Evolutionary conservation across 495 filamentous ascomycete species (phyloP).

Genomic region (Oidiodendron maius): DNA sequence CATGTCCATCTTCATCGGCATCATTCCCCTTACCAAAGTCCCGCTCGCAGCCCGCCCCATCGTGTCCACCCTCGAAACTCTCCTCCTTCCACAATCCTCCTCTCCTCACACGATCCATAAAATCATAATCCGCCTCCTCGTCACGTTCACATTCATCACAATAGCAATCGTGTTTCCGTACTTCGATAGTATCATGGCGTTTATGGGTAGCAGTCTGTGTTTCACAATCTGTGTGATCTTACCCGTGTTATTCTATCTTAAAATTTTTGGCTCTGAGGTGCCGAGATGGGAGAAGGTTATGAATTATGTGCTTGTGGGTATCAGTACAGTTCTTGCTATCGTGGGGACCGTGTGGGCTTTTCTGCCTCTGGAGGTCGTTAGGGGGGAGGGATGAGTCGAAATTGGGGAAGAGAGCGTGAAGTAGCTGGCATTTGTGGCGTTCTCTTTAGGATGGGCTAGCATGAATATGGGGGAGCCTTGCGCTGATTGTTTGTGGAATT

Average conservation of each 20-base stretch:
- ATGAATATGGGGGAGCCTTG: no score
- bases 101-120: conserved; percentile 57
- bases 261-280: conserved; percentile 83
- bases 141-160: conserved; percentile 53
- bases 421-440: no score
- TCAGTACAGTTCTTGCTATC: conserved; percentile 62
- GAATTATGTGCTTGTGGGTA: conserved; percentile 62
- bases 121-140: conserved; percentile 52
- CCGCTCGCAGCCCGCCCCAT: conserved; percentile 89
- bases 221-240: conserved; percentile 92
- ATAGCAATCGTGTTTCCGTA: conserved; percentile 76
- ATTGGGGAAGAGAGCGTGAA: no score
- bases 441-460: no score
- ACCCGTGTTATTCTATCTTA: conserved; percentile 84
- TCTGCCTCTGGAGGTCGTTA: no score
- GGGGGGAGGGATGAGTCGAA: no score
- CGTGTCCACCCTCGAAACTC: conserved; percentile 73
- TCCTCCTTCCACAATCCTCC: conserved; percentile 56
- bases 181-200: conserved; percentile 92
- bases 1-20: conserved; percentile 78
- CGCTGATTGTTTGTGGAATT: no score
- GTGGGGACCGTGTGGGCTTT: conserved; percentile 85
- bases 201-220: conserved; percentile 85
- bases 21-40: conserved; percentile 92
- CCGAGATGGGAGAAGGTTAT: conserved; percentile 54